phyloP scores from a whole-genome alignment of 2,329 filamentous ascomycete species.

The Cladobotryum protrusum region DNA sequence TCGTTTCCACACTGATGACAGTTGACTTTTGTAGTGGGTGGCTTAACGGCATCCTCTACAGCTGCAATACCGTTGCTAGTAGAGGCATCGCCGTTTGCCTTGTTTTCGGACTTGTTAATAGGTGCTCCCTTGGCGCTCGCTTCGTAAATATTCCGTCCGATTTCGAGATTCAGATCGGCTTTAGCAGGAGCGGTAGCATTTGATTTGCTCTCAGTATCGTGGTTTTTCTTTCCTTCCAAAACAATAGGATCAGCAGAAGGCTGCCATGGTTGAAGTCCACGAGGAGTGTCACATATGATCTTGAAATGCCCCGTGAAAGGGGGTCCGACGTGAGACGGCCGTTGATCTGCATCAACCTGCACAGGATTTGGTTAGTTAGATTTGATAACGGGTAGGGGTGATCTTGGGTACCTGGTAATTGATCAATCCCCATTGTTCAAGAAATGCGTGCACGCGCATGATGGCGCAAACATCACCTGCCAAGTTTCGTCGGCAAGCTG shows the following conservation, averaged over 20 bases:
- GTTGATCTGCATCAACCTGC: constrained; percentile 91
- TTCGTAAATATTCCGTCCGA: constrained; percentile 94
- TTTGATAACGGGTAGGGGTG: background rate
- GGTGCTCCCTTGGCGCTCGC: constrained; percentile 72
- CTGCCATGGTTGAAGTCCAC: constrained; percentile 91
- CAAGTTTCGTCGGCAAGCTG: constrained; percentile 87
- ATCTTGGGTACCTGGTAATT: constrained; percentile 79
- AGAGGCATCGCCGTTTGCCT: constrained; percentile 68
- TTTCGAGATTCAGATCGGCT: constrained; percentile 81
- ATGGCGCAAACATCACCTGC: constrained; percentile 98
- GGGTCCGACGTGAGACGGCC: constrained; percentile 90
- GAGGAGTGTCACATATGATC: constrained; percentile 89
- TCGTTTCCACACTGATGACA: constrained; percentile 92
- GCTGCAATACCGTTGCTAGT: constrained; percentile 57
- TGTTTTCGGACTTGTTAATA: constrained; percentile 62
- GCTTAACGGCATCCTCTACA: constrained; percentile 58
- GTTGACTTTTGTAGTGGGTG: constrained; percentile 62
- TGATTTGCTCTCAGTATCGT: constrained; percentile 68
- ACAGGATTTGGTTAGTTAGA: background rate
- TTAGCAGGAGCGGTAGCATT: constrained; percentile 61
- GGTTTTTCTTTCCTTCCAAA: constrained; percentile 52
- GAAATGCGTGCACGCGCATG: constrained; percentile 95
- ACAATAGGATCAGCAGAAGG: constrained; percentile 71
- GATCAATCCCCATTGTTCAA: constrained; percentile 97
- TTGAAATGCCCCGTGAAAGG: constrained; percentile 98